Percentiles rank a stretch among this genome's conserved stretches.
Conservation (phyloP, 208 protist species). For the Kentomonas sorsogonicus region DNA sequence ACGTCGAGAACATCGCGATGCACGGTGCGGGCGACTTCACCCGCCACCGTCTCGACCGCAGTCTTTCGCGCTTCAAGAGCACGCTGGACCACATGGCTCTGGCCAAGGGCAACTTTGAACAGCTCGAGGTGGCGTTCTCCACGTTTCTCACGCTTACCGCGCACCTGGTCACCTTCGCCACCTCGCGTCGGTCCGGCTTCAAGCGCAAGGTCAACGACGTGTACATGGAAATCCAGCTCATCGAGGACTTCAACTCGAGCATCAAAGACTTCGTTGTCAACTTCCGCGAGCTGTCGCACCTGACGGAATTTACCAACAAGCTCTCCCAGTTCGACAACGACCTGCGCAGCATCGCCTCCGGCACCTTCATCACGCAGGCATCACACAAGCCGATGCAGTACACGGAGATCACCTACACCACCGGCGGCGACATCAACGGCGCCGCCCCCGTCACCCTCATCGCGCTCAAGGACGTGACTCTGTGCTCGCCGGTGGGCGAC, state of each 20-base stretch:
- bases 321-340: constrained; percentile 76
- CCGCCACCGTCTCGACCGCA: constrained; percentile 43
- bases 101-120: constrained; percentile 66
- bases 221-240: constrained; percentile 73
- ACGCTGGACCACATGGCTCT: constrained; percentile 76
- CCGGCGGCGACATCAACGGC: constrained; percentile 19
- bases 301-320: constrained; percentile 73
- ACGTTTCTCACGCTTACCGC: constrained; percentile 52
- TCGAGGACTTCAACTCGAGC: constrained; percentile 74
- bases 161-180: constrained; percentile 51
- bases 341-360: constrained; percentile 60
- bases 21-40: constrained; percentile 61
- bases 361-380: constrained; percentile 29
- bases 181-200: constrained; percentile 23
- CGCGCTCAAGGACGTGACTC: constrained; percentile 42
- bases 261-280: constrained; percentile 85
- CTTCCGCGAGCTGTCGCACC: constrained; percentile 80
- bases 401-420: constrained; percentile 38
- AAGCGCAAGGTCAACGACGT: constrained; percentile 49
- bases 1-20: constrained; percentile 84
- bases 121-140: constrained; percentile 64
- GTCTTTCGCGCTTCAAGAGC: constrained; percentile 52
- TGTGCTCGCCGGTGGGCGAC: constrained; percentile 54
- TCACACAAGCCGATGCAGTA: not conserved
- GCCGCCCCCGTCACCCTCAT: constrained; percentile 33